Base-by-base conservation (phyloP, 192 early-diverging fungal genomes). In the Mortierella antarctica region DNA sequence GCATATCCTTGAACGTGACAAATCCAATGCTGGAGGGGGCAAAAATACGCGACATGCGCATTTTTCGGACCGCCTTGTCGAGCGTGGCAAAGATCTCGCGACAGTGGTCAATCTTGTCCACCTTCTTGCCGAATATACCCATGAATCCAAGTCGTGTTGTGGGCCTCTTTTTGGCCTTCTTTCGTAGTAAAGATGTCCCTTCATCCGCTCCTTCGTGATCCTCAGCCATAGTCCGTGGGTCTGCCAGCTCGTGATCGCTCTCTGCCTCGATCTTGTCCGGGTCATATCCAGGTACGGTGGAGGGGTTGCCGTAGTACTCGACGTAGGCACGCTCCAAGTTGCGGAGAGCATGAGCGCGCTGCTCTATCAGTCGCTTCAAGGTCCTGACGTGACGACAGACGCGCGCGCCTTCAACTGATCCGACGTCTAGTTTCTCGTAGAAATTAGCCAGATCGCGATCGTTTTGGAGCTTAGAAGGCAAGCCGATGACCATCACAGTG, bases 1-100 rank as follows among this genome's bases (percentile, higher is more conserved):
- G 85, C n/a, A 92, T 84, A 40, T 89, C 86, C 62, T 90, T 88
- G 73, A 93, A 95, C 15, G 93, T 95, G n/a, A 95, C 92, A 69
- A 95, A 95, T 3, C 91, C 93, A 23, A 91, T 89, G 15, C 86
- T 90, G 1, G 92, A 86, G 40, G 82, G 65, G 5, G 76, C 40
- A 67, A 45, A 82, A 41, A 71, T 82, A 75, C 48, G 61, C 18
- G 21, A 79, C 86, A 81, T 66, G 78, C 73, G 83, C 85, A 70
- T 90, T 74, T 79, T 86, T 41, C 72, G 44, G 1, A 89, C 86
- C 18, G 86, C 63, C 51, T 76, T 67, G 83, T 94, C 92, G 48
- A 87, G 71, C 1, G 84, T 83, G 3, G 86, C 66, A 61, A 91
- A 92, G 56, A 76, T 71, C 41, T 84, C 73, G 31, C 87, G 85